Conservation (phyloP, 2,329 filamentous ascomycete genomes). For the Lachnellula willkommii region DNA sequence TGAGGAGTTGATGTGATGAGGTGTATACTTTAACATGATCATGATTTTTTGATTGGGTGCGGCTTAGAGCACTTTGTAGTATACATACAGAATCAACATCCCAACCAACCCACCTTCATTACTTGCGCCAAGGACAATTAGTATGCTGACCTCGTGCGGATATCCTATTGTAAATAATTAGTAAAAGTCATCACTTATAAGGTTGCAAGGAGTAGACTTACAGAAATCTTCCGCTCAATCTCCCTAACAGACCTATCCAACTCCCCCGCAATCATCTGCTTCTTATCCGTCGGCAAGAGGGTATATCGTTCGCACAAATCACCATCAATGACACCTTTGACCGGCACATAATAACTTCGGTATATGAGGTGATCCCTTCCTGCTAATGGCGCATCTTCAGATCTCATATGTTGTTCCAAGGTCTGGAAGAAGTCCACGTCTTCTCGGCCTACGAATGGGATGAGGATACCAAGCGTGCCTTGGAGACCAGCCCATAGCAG, state of each 20-base stretch:
- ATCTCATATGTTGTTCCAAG: conserved; percentile 80
- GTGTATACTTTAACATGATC: conserved; percentile 9
- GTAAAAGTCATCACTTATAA: conserved; percentile 1
- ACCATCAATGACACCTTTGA: conserved; percentile 94
- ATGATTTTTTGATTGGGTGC: conserved; percentile 16
- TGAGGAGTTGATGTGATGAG: not conserved
- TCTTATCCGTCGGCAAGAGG: conserved; percentile 77
- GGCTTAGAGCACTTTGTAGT: conserved; percentile 13
- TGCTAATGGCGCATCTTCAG: conserved; percentile 79
- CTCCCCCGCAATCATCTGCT: conserved; percentile 91
- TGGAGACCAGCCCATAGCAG: conserved; percentile 92
- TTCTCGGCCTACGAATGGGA: conserved; percentile 86
- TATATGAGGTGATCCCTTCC: conserved; percentile 96
- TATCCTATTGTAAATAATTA: conserved; percentile 39
- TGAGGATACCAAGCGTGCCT: conserved; percentile 86
- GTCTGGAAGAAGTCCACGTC: conserved; percentile 98
- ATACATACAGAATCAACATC: conserved; percentile 18
- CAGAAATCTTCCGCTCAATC: conserved; percentile 92
- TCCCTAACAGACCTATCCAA: conserved; percentile 85
- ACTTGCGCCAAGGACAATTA: conserved; percentile 16
- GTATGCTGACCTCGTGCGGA: conserved; percentile 53
- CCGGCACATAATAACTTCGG: conserved; percentile 89
- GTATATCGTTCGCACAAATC: conserved; percentile 93
- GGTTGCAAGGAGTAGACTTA: conserved; percentile 32
- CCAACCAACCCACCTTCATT: not conserved